These are phyloP conservation scores for Colletotrichum shisoi DNA, from an alignment of 2,329 filamentous ascomycete genomes.

Conservation along the genomic window DNA sequence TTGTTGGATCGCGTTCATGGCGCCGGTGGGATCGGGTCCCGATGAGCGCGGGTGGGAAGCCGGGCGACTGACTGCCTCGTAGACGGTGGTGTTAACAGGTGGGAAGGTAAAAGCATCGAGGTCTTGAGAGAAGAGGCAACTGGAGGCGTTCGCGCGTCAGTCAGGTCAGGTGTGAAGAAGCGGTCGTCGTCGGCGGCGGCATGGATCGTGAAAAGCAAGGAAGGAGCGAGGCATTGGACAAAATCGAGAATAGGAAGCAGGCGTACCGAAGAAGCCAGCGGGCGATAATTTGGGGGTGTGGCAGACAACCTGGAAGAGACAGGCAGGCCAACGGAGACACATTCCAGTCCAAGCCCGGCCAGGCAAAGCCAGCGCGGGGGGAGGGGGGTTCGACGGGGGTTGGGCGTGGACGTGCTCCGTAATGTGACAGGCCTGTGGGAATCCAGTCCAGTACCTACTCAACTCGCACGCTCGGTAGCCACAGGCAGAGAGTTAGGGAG, in stretches of 20 bases:
- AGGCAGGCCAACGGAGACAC: conserved; percentile 44
- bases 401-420: conserved; percentile 24
- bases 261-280: conserved; percentile 22
- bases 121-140: conserved; percentile 23
- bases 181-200: conserved; percentile 25
- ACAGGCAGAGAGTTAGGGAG: background rate
- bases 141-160: conserved; percentile 19
- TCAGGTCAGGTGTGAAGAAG: conserved; percentile 9
- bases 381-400: conserved; percentile 28
- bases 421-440: conserved; percentile 21
- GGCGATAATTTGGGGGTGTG: conserved; percentile 35
- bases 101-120: conserved; percentile 34
- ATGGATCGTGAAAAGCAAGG: conserved; percentile 36
- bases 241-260: conserved; percentile 28
- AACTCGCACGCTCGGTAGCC: too few species aligned
- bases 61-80: conserved; percentile 30
- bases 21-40: conserved; percentile 43
- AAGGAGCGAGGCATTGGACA: conserved; percentile 34
- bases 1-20: conserved; percentile 71
- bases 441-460: background rate
- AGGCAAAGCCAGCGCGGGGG: conserved; percentile 29
- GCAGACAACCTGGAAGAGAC: conserved; percentile 40
- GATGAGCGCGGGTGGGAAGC: conserved; percentile 9
- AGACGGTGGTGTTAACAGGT: conserved; percentile 30
- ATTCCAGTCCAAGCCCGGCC: conserved; percentile 39